Evolutionary conservation across 495 filamentous ascomycete species (phyloP), one percentile per base, ranked within the genome.

Genomic region (Neurospora cerealis): DNA sequence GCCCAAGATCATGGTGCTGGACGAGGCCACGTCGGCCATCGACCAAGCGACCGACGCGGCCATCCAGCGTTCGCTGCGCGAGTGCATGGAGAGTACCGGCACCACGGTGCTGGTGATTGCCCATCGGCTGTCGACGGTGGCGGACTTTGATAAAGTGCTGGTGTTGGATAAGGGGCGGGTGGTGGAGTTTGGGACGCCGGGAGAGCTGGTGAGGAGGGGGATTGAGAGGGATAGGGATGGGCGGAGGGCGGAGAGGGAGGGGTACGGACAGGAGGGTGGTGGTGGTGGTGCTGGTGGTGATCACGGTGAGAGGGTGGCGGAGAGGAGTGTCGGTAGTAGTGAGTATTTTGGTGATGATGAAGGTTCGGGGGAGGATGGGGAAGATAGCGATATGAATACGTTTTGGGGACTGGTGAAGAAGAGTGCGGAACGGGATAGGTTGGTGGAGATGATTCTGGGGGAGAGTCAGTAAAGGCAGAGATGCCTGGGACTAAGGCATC

Each of bases 21-120:
- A 97, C 79, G 94, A 97, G 78, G 93, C 93, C 6, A 97, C 93
- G 4, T 90, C 89, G 78, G 91, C 93, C 32, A 84, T 97, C n/a
- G 93, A 97, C 79, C 86, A 87, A 13, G 86, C 85, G 36, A 92
- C 91, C 73, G 92, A 94, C 76, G 83, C 85, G 34, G 86, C 88
- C 34, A 87, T 96, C 39, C 91, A 95, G 80, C 88, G 87, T n/a
- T 88, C 89, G 5, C 85, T 96, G 42, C 17, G 93, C 90, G 70
- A 88, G 89, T 89, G 93, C 70, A 85, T 88, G 69, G 91, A 89
- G 78, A 86, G 91, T 3, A 85, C 87, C 70, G 89, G 88, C 6
- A 89, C 91, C 73, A 96, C 93, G 2, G 93, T 92, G 2, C 90
- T 96, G 66, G 90, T 93, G 19, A 92, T 96, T 42, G 89, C 89